Base-by-base conservation (phyloP, 2,329 filamentous ascomycete species). In the Diaporthe capsici region DNA sequence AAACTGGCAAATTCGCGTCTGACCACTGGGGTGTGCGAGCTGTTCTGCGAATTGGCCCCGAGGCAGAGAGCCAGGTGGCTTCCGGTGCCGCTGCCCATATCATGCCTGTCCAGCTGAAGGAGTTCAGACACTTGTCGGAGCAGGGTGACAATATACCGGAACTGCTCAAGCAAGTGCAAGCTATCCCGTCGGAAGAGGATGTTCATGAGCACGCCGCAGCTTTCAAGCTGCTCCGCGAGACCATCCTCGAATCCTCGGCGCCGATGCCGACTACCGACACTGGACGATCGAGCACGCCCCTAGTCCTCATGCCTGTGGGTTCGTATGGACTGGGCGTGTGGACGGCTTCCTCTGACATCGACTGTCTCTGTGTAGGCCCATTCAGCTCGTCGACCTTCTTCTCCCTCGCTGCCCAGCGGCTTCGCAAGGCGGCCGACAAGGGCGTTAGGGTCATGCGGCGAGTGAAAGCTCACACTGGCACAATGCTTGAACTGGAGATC, bases 281-380 rank as follows among this genome's bases (percentile, higher is more conserved):
- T 25, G 55, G 71, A 55, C 77, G 82, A 28, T 80, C 82, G 10
- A 79, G 80, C 2, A 81, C 83, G 20, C 81, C 86, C 1, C 83
- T 93, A 51, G 83, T 91, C 1, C 80, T 94, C 10, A 86, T 90
- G 8, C 87, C 92, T 0, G 90, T 93, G n/a, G 92, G 92, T 0
- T 94, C 92, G 0, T 93, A 92, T 79, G 90, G 89, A 4, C 83
- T 94, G 4, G 89, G 89, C 13, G 88, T 92, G 4, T 93, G 92
- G 90, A 90, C 89, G 1, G 79, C 84, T 2, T 81, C 86, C 0
- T 94, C 92, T 1, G 91, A 93, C 78, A 87, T 94, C 9, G 91
- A 94, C 82, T 92, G 91, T 78, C 86, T 94, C 8, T 93, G 89
- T 78, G 89, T 94, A 76, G 91, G 92, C 1, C 86, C 88, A 31